Conservation (phyloP, 108 stramenopile species). For the Cyclostephanos tholiformis region DNA sequence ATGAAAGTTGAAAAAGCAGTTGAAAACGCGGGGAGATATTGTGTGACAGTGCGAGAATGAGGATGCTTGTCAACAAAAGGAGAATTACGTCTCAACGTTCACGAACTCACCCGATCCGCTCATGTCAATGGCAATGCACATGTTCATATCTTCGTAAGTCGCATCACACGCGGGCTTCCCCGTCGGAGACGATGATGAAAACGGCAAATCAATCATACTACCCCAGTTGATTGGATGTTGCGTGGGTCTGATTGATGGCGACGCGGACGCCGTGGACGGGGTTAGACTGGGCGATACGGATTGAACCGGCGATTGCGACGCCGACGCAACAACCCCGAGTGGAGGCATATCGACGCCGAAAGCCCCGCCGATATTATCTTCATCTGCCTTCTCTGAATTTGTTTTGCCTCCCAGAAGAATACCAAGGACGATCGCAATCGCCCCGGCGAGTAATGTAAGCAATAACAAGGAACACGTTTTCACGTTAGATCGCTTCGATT, state of each 20-base stretch:
- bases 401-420: constrained; percentile 4
- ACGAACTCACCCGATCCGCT: constrained; percentile 27
- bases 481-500: background rate
- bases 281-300: too few species aligned
- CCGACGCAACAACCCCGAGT: too few species aligned
- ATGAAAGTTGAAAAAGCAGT: background rate
- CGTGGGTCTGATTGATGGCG: too few species aligned
- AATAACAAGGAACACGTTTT: background rate
- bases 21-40: too few species aligned
- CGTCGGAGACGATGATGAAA: background rate
- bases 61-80: background rate
- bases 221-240: background rate
- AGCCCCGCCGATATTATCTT: background rate
- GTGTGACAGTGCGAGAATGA: too few species aligned
- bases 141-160: constrained; percentile 31
- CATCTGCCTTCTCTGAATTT: background rate
- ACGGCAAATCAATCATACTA: background rate
- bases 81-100: background rate
- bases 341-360: background rate
- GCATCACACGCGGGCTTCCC: constrained; percentile 21
- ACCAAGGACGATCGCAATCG: constrained; percentile 1
- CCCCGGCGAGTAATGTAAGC: background rate
- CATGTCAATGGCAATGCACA: constrained; percentile 48
- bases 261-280: too few species aligned
- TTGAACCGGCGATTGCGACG: background rate